Conservation (phyloP, 2,329 filamentous ascomycete genomes). For the Sporothrix brasiliensis region DNA sequence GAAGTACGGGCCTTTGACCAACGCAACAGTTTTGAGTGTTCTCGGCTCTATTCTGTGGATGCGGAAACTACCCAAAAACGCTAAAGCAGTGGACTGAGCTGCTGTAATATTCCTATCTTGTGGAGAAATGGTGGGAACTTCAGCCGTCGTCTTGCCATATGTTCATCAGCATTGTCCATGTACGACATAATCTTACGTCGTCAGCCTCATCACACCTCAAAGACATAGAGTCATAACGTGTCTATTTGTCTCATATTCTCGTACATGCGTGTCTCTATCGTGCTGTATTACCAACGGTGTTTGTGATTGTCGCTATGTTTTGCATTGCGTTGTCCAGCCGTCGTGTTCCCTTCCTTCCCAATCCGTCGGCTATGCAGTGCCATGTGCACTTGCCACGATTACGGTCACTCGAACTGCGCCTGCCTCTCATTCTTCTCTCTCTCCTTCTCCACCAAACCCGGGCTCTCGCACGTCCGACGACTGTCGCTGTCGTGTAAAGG, state of each 20-base stretch:
- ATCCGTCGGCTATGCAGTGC: not conserved
- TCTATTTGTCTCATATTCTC: constrained; percentile 26
- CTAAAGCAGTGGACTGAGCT: not conserved
- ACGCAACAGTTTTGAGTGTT: not conserved
- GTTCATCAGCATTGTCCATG: not conserved
- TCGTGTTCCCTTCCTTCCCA: not conserved
- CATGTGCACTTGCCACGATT: not conserved
- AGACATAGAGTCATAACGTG: not conserved
- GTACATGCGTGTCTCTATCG: constrained; percentile 16
- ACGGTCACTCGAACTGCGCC: not conserved
- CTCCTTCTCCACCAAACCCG: not conserved
- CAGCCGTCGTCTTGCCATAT: not conserved
- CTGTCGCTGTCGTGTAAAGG: constrained; percentile 5
- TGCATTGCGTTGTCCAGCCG: not conserved
- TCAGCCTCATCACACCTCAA: not conserved
- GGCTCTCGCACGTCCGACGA: constrained; percentile 16
- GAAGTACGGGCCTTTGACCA: too few relatives aligned
- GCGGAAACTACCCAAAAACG: not conserved
- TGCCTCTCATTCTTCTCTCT: not conserved
- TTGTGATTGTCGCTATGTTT: not conserved
- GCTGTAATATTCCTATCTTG: constrained; percentile 12
- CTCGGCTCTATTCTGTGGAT: not conserved
- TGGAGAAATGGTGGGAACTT: not conserved
- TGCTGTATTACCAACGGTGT: not conserved
- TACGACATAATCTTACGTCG: too few relatives aligned